These are phyloP conservation scores for Globisporangium echinulatum DNA, from an alignment of 352 stramenopile genomes.

Conservation along the genomic window DNA sequence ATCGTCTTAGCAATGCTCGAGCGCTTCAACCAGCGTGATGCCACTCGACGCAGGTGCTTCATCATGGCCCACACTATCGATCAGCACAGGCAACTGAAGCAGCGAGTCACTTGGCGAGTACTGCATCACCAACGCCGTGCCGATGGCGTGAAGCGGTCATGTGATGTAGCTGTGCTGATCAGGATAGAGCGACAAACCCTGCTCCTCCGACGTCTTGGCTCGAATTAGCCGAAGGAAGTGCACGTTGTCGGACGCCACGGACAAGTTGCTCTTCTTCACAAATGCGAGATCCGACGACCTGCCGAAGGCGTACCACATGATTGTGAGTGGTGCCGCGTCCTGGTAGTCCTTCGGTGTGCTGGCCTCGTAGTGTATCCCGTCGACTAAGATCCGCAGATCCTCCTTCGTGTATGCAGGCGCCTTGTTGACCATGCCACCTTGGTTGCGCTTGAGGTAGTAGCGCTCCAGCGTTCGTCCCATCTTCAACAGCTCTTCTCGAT, in stretches of 20 bases:
- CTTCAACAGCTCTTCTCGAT: neutral
- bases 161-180: constrained; percentile 11
- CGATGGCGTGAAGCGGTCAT: constrained; percentile 17
- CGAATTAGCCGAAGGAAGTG: constrained; percentile 23
- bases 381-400: constrained; percentile 11
- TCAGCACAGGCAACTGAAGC: constrained; percentile 1
- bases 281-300: constrained; percentile 21
- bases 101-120: constrained; percentile 7
- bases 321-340: constrained; percentile 17
- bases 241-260: constrained; percentile 8
- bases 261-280: constrained; percentile 19
- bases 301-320: constrained; percentile 33
- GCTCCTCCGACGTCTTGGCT: constrained; percentile 23
- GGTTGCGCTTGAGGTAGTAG: constrained; percentile 13
- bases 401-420: constrained; percentile 23
- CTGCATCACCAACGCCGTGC: constrained; percentile 14
- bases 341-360: constrained; percentile 20
- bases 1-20: too few relatives aligned
- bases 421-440: constrained; percentile 22
- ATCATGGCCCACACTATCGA: constrained; percentile 3
- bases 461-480: neutral
- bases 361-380: constrained; percentile 13
- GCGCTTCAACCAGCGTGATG: neutral
- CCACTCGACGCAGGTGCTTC: too few relatives aligned
- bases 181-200: constrained; percentile 24